Evolutionary conservation across 179 eudicot genomes (phyloP).

Genomic region (Beta corolliflora): DNA sequence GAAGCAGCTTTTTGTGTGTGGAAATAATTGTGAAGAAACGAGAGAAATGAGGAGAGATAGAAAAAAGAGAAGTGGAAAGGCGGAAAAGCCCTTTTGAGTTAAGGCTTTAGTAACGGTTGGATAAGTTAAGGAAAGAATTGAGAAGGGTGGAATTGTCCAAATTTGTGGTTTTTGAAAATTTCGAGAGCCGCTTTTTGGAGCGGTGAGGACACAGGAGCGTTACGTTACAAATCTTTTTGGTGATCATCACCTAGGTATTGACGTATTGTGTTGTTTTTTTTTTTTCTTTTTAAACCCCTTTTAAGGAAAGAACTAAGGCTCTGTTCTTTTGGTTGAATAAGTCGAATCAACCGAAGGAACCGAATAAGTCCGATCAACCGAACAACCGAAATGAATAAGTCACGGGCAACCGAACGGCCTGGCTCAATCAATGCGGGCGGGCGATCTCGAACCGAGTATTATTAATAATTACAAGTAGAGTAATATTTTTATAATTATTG

Average conservation of each 20-base stretch:
- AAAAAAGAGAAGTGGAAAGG: background rate
- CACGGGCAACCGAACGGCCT: too few species aligned
- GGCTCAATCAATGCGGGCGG: too few species aligned
- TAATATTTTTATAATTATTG: too few species aligned
- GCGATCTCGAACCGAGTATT: too few species aligned
- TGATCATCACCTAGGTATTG: background rate
- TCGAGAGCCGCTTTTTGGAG: constrained; percentile 29
- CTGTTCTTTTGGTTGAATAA: too few species aligned
- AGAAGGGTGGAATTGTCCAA: constrained; percentile 9
- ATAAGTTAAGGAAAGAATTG: background rate
- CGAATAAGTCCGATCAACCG: too few species aligned
- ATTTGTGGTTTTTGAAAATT: constrained; percentile 3
- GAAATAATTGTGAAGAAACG: background rate
- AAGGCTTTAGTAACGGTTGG: constrained; percentile 18
- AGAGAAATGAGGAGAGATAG: background rate
- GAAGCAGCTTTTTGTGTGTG: background rate
- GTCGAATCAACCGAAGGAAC: too few species aligned
- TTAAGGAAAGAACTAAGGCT: too few species aligned
- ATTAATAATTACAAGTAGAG: too few species aligned
- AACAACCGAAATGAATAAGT: too few species aligned
- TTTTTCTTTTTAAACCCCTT: too few species aligned
- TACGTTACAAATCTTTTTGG: background rate
- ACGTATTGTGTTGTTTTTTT: too few species aligned
- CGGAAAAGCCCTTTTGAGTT: constrained; percentile 7
- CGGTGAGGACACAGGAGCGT: constrained; percentile 11